Base-by-base conservation (phyloP, 2,329 filamentous ascomycete species). In the Pochonia chlamydosporia region DNA sequence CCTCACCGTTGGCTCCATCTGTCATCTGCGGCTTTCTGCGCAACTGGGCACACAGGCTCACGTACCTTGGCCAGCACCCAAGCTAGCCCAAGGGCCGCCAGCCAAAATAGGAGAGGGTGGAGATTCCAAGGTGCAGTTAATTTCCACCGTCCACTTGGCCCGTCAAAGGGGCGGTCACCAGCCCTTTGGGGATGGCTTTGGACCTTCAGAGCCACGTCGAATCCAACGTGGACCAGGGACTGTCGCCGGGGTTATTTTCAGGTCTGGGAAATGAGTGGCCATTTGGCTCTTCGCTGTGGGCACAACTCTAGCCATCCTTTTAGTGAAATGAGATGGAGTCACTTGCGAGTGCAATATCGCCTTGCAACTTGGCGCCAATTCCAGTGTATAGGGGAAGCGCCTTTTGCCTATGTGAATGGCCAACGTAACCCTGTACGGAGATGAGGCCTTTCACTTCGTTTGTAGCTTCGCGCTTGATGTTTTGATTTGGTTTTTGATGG, bases 1-100 rank as follows among this genome's bases (percentile, higher is more conserved):
- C 50, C 49, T 51, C 55, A 56, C 53, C 58, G 58, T 56, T 58
- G 52, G 55, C 52, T 52, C 50, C 48, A 43, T 46, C 39, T 18
- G 40, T 40, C 23, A 23, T 11, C 6, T 8, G 16, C 21, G 11
- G 40, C 43, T 16, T n/a, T 11, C 6, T 8, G 16, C 21, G 11
- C 18, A n/a, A 36, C 33, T 24, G 37, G 37, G 40, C 18, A 16
- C 14, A 40, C 10, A 11, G 5, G 23, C 24, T 46, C 14, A 28
- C 7, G 26, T 28, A 7, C 33, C 14, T 14, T 1, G n/a, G 33
- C 33, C 33, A 36, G 16, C 13, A 14, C 11, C 18, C 24, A 39
- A 23, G 39, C 20, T 14, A 14, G 25, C 18, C 21, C 20, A 28
- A 28, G 26, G 11, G 14, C 23, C 3, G 16, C 42, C 35, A 24